Base-by-base conservation (phyloP, 495 filamentous ascomycete genomes). In the Alectoria sarmentosa region DNA sequence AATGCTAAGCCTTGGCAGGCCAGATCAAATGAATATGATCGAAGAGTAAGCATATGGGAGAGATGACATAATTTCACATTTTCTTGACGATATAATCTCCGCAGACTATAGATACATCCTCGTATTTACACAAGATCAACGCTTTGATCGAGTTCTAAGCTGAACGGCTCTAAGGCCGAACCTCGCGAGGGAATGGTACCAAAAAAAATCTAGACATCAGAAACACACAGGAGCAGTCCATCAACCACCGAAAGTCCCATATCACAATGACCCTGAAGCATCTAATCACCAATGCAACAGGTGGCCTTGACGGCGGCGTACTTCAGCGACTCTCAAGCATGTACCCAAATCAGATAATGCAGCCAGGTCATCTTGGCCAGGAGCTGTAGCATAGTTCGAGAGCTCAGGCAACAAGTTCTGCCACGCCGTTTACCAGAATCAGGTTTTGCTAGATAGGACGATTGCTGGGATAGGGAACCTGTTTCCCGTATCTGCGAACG, bases 321-420 rank as follows among this genome's bases (percentile, higher is more conserved):
- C n/a, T 57, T 2, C 28, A 41, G 34, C 38, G 26, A 9, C 8
- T 46, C 26, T 19, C n/a, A 2, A 57, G 48, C 38, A 57, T n/a
- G 15, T 23, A 26, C 38, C 17, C 0, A 55, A 60, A 32, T 44
- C 23, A 6, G 52, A 44, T 11, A 23, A 42, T 21, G 38, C 61
- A 41, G 28, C 61, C 52, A 57, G 52, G 37, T 63, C 49, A 39
- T 63, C 37, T 8, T 19, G 49, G 8, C 19, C 28, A 57, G 26
- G 57, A n/a, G 26, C 32, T 39, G 61, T 48, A 30, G 38, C 7
- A 48, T 14, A 62, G 11, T 41, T 41, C 36, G 46, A 54, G 34
- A 13, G 4, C 1, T 28, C 60, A 26, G 46, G 60, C 7, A 54
- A 39, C 34, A 13, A 54, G 21, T 44, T 62, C 44, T 34, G 23